These are phyloP conservation scores for Apium graveolens DNA, from an alignment of 129 eudicot species.

Conservation along the genomic window DNA sequence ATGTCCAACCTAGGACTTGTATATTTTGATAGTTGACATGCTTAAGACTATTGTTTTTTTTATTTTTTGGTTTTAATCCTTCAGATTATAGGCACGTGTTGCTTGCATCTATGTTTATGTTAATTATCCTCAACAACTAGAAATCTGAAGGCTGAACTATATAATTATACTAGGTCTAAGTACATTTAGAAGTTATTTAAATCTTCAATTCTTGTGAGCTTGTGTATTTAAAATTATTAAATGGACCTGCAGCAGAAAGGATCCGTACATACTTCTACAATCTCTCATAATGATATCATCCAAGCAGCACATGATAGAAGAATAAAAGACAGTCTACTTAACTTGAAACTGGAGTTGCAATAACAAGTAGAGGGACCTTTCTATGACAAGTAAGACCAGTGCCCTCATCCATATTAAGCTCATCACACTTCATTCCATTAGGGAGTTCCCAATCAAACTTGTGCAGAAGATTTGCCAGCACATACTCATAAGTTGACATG, in stretches of 20 bases:
- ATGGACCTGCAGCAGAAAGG: neutral
- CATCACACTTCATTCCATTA: constrained; percentile 21
- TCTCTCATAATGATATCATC: neutral
- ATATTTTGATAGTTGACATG: no score
- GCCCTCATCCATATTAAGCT: constrained; percentile 45
- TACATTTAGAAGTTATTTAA: no score
- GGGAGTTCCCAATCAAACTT: constrained; percentile 37
- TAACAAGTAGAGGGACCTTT: neutral
- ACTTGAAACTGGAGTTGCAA: constrained; percentile 4
- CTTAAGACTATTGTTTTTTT: no score
- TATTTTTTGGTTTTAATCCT: no score
- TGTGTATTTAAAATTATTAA: no score
- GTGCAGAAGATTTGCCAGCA: constrained; percentile 43
- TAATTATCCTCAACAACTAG: no score
- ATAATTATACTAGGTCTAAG: no score
- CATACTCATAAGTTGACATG: constrained; percentile 32
- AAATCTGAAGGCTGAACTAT: no score
- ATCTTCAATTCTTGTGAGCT: no score
- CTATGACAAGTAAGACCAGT: constrained; percentile 3
- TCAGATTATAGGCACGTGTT: no score
- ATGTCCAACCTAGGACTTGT: no score
- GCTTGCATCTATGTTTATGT: no score
- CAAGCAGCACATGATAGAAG: neutral
- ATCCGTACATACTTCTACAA: neutral
- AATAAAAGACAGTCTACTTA: neutral